Percentiles rank a stretch among this genome's conserved stretches.
These are phyloP conservation scores for Mortierella alpina DNA, from an alignment of 192 early-diverging fungal species.

Conservation along the genomic window DNA sequence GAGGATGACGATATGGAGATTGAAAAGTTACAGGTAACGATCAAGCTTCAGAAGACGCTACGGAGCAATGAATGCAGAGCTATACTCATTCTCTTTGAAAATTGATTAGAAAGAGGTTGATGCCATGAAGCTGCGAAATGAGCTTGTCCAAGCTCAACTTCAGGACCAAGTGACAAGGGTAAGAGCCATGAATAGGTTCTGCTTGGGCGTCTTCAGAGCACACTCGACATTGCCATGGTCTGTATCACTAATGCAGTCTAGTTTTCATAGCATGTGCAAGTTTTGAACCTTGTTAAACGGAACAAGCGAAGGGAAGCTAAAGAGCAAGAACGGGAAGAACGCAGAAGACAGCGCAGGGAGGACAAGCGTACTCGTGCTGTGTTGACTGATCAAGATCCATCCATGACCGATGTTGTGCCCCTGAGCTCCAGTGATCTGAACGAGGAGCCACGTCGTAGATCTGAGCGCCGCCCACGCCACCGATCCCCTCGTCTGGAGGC, in stretches of 20 bases:
- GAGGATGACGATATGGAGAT: conserved; percentile 49
- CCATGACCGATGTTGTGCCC: conserved; percentile 44
- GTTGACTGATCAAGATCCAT: conserved; percentile 19
- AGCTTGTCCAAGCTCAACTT: conserved; percentile 30
- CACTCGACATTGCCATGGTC: neutral
- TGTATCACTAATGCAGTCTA: neutral
- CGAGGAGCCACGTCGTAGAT: conserved; percentile 1
- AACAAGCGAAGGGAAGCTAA: conserved; percentile 36
- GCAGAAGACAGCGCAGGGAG: conserved; percentile 29
- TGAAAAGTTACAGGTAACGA: conserved; percentile 38
- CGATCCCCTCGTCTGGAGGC: conserved; percentile 16
- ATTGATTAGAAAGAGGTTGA: conserved; percentile 27
- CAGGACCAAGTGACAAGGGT: conserved; percentile 42
- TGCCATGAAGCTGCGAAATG: conserved; percentile 19
- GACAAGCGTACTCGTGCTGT: conserved; percentile 6
- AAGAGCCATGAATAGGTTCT: neutral
- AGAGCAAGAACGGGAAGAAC: conserved; percentile 31
- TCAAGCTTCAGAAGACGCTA: neutral
- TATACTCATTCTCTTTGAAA: neutral
- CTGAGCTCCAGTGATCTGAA: conserved; percentile 18
- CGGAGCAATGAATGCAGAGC: neutral
- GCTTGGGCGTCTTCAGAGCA: neutral
- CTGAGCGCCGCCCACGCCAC: conserved; percentile 27
- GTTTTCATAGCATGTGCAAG: conserved; percentile 41
- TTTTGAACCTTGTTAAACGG: conserved; percentile 32